phyloP scores from a whole-genome alignment of 192 early-diverging fungal species.

The Backusella circina region DNA sequence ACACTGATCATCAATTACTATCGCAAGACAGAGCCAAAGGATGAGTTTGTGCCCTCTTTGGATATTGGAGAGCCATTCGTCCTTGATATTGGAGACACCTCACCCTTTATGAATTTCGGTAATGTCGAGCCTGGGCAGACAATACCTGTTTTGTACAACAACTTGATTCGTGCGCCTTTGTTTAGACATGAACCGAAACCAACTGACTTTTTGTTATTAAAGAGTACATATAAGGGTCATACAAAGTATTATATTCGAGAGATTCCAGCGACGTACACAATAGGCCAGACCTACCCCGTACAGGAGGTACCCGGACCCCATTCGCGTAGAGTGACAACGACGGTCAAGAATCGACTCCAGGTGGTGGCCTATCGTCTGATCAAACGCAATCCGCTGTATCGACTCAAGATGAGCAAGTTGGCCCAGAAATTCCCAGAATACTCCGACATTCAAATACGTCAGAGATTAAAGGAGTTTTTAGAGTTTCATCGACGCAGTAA shows the following conservation, averaged over 20 bases:
- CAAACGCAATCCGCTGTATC: conserved; percentile 70
- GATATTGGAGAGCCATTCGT: conserved; percentile 84
- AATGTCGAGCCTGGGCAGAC: conserved; percentile 89
- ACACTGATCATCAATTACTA: conserved; percentile 94
- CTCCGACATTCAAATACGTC: conserved; percentile 80
- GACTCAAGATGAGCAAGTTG: conserved; percentile 76
- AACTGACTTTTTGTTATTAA: conserved; percentile 86
- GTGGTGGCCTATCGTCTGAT: conserved; percentile 87
- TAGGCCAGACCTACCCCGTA: conserved; percentile 92
- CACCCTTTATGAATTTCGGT: conserved; percentile 94
- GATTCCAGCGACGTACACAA: conserved; percentile 76
- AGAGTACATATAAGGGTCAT: conserved; percentile 72
- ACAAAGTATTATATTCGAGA: conserved; percentile 85
- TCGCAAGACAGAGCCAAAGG: conserved; percentile 81
- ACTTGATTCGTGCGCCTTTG: conserved; percentile 89
- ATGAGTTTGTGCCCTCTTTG: conserved; percentile 70
- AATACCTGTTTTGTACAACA: conserved; percentile 89
- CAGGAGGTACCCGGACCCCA: conserved; percentile 95
- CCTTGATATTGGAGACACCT: conserved; percentile 84
- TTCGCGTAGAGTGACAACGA: conserved; percentile 86
- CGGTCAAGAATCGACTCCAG: conserved; percentile 82
- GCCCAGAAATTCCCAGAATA: conserved; percentile 83
- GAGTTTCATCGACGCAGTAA: conserved; percentile 77
- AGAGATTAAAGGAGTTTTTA: conserved; percentile 94
- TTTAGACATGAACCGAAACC: conserved; percentile 67